Percentiles rank a stretch among this genome's conserved stretches.
Conservation (phyloP, 2,329 filamentous ascomycete genomes). For the Tolypocladium tundrense region DNA sequence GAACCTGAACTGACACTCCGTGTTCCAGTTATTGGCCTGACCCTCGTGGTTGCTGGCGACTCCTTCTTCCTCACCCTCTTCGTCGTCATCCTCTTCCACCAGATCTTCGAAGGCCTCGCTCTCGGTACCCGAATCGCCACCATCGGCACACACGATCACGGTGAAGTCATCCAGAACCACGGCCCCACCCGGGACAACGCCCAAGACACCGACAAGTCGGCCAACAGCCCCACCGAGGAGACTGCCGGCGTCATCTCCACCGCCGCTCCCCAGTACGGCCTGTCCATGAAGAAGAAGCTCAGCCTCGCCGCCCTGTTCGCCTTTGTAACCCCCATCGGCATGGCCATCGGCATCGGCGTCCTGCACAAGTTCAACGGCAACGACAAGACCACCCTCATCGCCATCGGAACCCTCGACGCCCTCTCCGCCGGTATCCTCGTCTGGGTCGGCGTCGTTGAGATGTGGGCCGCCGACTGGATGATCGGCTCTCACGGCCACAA, state of each 20-base stretch:
- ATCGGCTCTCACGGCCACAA: conserved; percentile 28
- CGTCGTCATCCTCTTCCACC: conserved; percentile 65
- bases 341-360: conserved; percentile 70
- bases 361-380: conserved; percentile 64
- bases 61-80: conserved; percentile 47
- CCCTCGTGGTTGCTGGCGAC: conserved; percentile 50
- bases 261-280: conserved; percentile 7
- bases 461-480: conserved; percentile 69
- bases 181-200: conserved; percentile 2
- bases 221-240: conserved; percentile 10
- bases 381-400: conserved; percentile 55
- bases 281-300: conserved; percentile 41
- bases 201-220: conserved; percentile 16
- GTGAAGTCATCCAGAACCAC: conserved; percentile 8
- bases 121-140: conserved; percentile 61
- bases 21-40: conserved; percentile 48
- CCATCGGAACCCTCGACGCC: conserved; percentile 64
- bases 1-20: not conserved
- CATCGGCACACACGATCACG: conserved; percentile 27
- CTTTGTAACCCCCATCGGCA: conserved; percentile 64
- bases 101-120: conserved; percentile 68
- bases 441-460: conserved; percentile 74
- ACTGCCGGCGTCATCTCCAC: conserved; percentile 5
- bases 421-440: conserved; percentile 64
- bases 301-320: conserved; percentile 55